Evolutionary conservation across 2,329 filamentous ascomycete genomes (phyloP), one percentile per base, ranked within the genome.

Genomic region (Exophiala dermatitidis): DNA sequence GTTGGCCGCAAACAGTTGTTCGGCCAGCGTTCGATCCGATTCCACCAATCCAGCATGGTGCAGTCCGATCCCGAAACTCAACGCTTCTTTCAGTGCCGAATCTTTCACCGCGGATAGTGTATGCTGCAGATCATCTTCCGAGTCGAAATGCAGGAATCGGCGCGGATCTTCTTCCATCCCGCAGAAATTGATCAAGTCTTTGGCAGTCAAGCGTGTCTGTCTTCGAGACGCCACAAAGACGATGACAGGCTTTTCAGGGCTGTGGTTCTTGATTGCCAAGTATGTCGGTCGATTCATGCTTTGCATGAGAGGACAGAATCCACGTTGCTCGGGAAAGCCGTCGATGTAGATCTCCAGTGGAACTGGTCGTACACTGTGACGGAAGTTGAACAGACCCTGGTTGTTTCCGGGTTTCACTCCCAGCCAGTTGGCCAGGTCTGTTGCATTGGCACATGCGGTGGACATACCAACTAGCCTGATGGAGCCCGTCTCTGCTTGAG

Each of bases 221-320:
- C 93, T 80, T 65, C 94, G 85, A 12, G 93, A 98, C 2, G 93
- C 90, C 4, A 98, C 93, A 64, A 98, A 98, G 0, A 98, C 93
- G 68, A 98, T 98, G 5, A 97, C 93, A 0, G 93, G 93, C 70
- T 98, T 97, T 49, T 90, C 85, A 0, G 94, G 93, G 40, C 90
- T 96, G 70, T 98, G 94, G 7, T 85, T 89, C 70, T 98, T 96
- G 69, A 98, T 93, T 0, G 93, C 93, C 32, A 97, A 74, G 71
- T 97, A 98, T 0, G 93, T 96, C 1, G 93, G 93, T 4, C 93
- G 81, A 66, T 98, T 98, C 93, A 98, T 98, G 0, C 90, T 95
- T 71, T 97, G 91, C 93, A 98, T 98, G 60, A 98, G 72, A 0
- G 93, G 90, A 64, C 91, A 97, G 74, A 98, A 98, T 0, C 93